Conservation (phyloP, 257 asterid genomes). For the Nicotiana undulata region DNA sequence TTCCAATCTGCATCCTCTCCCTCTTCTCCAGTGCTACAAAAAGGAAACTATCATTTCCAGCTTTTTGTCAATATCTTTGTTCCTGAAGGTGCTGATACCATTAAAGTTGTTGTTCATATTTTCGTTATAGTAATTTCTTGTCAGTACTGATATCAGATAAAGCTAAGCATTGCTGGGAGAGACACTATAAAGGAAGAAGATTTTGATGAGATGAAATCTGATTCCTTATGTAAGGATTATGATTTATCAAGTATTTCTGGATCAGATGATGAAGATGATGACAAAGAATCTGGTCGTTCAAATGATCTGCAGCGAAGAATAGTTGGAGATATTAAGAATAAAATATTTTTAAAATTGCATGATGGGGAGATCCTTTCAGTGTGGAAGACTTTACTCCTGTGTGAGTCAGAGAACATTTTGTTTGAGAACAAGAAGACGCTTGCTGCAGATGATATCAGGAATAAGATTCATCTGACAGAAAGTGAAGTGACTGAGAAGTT, state of each 20-base stretch:
- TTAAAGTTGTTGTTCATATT: neutral
- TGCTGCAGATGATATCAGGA: slow-evolving; percentile 31
- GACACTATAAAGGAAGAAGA: slow-evolving; percentile 68
- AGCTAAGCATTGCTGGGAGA: slow-evolving; percentile 84
- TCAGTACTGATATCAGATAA: slow-evolving; percentile 53
- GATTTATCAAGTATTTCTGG: slow-evolving; percentile 95
- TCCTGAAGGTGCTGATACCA: neutral
- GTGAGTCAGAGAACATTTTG: slow-evolving; percentile 46
- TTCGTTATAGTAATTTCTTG: slow-evolving; percentile 18
- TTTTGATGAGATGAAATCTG: slow-evolving; percentile 57
- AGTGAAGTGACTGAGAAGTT: slow-evolving; percentile 59
- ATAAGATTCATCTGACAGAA: slow-evolving; percentile 28
- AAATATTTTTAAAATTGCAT: slow-evolving; percentile 52
- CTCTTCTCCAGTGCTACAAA: neutral
- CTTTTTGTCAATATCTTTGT: neutral
- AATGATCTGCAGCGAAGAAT: slow-evolving; percentile 28
- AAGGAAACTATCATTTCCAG: neutral
- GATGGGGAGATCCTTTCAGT: slow-evolving; percentile 64
- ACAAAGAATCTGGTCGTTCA: slow-evolving; percentile 29
- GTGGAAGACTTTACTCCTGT: slow-evolving; percentile 66
- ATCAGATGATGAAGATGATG: slow-evolving; percentile 84
- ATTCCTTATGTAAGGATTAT: slow-evolving; percentile 57
- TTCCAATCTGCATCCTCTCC: neutral
- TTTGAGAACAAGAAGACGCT: slow-evolving; percentile 41
- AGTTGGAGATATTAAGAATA: slow-evolving; percentile 38